Evolutionary conservation across 2,329 filamentous ascomycete genomes (phyloP).

Genomic region (Hypoxylon rubiginosum): DNA sequence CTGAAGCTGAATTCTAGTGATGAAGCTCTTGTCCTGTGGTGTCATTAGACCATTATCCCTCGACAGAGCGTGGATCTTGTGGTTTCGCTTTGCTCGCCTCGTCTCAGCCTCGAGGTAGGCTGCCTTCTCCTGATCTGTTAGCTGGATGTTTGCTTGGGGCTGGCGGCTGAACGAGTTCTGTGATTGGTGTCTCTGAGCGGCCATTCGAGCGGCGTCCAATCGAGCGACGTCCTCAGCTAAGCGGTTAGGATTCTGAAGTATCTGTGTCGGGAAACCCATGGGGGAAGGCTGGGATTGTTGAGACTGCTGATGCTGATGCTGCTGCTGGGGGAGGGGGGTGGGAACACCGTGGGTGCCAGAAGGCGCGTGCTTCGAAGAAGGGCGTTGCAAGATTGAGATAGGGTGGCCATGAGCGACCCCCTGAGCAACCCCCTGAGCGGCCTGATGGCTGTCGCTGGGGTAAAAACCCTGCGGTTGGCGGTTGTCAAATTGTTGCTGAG

Average conservation of each 20-base stretch:
- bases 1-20: slow-evolving; percentile 96
- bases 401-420: slow-evolving; percentile 61
- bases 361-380: slow-evolving; percentile 59
- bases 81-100: slow-evolving; percentile 94
- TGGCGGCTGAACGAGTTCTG: slow-evolving; percentile 72
- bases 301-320: slow-evolving; percentile 44
- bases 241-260: slow-evolving; percentile 83
- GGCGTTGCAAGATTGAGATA: slow-evolving; percentile 69
- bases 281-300: slow-evolving; percentile 54
- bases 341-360: slow-evolving; percentile 51
- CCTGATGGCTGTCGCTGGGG: slow-evolving; percentile 46
- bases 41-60: slow-evolving; percentile 99
- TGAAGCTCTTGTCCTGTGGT: slow-evolving; percentile 99
- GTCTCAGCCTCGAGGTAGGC: slow-evolving; percentile 91
- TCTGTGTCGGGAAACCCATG: slow-evolving; percentile 74
- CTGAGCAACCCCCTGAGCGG: too few species aligned
- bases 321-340: slow-evolving; percentile 53
- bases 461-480: slow-evolving; percentile 47
- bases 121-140: slow-evolving; percentile 87
- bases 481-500: slow-evolving; percentile 49
- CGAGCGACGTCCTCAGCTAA: too few species aligned
- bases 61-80: slow-evolving; percentile 95
- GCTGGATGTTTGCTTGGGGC: slow-evolving; percentile 72
- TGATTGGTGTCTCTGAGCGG: slow-evolving; percentile 56
- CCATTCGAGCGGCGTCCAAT: slow-evolving; percentile 59